These are phyloP conservation scores for Lathyrus aphaca DNA, from an alignment of 306 rosid genomes.

Conservation along the genomic window DNA sequence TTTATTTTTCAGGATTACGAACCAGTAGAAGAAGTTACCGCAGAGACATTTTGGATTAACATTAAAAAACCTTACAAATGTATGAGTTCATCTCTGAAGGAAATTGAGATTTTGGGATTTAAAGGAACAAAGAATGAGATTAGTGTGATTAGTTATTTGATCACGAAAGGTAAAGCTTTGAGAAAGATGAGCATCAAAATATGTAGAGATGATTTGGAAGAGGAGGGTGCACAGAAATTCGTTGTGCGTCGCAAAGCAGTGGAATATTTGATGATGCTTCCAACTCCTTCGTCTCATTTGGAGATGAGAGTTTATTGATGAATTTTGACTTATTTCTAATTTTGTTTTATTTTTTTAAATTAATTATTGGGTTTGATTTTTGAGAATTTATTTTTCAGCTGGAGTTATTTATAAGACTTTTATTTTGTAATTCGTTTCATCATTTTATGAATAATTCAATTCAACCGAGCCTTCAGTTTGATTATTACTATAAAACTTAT, in stretches of 20 bases:
- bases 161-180: not conserved
- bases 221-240: not conserved
- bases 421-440: no score
- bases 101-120: slow-evolving; percentile 31
- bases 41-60: not conserved
- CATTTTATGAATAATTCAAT: no score
- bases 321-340: not conserved
- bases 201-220: not conserved
- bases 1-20: slow-evolving; percentile 45
- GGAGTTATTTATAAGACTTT: no score
- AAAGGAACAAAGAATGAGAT: not conserved
- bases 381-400: no score
- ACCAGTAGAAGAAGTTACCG: not conserved
- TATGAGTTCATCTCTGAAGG: not conserved
- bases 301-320: not conserved
- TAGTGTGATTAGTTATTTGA: not conserved
- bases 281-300: slow-evolving; percentile 11
- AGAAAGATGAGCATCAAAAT: slow-evolving; percentile 1
- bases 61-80: not conserved
- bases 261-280: not conserved
- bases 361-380: no score
- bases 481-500: no score
- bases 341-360: no score
- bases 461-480: no score
- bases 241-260: not conserved